Evolutionary conservation across 2,329 filamentous ascomycete genomes (phyloP).

Genomic region (Fusarium xyrophilum): DNA sequence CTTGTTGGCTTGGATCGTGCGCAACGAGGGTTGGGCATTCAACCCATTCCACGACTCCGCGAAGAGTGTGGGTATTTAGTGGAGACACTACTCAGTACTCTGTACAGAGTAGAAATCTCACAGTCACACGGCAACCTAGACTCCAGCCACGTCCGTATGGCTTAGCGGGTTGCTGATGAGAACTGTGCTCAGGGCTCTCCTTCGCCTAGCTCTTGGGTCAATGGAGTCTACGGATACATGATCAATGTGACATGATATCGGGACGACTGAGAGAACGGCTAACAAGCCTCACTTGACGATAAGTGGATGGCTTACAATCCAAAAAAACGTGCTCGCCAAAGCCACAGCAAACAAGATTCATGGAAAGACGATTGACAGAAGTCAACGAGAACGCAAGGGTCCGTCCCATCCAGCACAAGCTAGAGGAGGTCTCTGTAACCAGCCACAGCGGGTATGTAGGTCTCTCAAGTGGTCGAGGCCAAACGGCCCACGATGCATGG

Average conservation of each 20-base stretch:
- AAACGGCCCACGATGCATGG: conserved; percentile 37
- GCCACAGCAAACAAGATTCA: conserved; percentile 13
- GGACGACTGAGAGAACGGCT: neutral
- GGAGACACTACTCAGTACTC: too few relatives aligned
- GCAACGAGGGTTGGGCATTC: neutral
- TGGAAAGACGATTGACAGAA: neutral
- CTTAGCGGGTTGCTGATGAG: neutral
- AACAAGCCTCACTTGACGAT: conserved; percentile 2
- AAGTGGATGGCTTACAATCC: conserved; percentile 1
- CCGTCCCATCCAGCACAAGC: conserved; percentile 18
- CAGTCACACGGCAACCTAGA: neutral
- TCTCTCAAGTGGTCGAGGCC: conserved; percentile 39
- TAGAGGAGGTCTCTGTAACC: conserved; percentile 28
- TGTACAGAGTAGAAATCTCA: neutral
- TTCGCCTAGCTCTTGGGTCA: neutral
- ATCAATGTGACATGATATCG: neutral
- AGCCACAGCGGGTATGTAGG: conserved; percentile 42
- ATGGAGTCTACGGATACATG: neutral
- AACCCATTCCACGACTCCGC: neutral
- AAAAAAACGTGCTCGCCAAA: conserved; percentile 6
- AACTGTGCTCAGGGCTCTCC: neutral
- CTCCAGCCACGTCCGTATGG: neutral
- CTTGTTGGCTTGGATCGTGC: neutral
- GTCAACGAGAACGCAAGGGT: conserved; percentile 22
- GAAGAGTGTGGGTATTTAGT: neutral